A percentile compares a stretch with the other conserved stretches of the same genome.
Evolutionary conservation across 202 grass and related monocot species (phyloP).

Genomic region (Musa balbisiana): DNA sequence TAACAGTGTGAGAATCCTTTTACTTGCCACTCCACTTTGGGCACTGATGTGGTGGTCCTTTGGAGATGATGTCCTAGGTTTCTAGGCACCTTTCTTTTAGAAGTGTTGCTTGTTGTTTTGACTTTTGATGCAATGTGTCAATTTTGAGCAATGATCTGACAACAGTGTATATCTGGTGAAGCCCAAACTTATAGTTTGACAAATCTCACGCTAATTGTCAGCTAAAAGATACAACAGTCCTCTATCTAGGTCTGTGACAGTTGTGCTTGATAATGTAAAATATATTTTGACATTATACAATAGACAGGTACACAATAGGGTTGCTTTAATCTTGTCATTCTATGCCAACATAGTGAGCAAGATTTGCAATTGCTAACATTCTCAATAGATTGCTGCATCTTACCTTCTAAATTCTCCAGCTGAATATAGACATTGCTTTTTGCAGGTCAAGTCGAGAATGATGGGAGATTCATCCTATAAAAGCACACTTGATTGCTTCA

Average conservation of each 20-base stretch:
- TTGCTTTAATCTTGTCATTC: conserved; percentile 2
- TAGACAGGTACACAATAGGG: no score
- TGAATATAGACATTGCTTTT: conserved; percentile 9
- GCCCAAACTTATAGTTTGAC: neutral
- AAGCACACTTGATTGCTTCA: conserved; percentile 76
- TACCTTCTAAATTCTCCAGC: neutral
- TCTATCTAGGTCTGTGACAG: neutral
- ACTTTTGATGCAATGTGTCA: no score
- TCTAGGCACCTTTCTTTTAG: neutral
- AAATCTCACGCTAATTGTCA: neutral
- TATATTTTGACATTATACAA: neutral
- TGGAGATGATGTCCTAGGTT: neutral
- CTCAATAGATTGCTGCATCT: neutral
- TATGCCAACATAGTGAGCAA: neutral
- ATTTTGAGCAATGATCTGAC: neutral
- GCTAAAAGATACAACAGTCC: neutral
- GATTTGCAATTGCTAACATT: neutral
- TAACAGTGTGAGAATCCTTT: neutral
- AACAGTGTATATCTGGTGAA: neutral
- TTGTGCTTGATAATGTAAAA: neutral
- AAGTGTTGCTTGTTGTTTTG: neutral
- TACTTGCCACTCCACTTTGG: neutral
- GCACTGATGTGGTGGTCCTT: neutral
- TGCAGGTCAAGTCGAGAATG: conserved; percentile 96
- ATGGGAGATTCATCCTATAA: conserved; percentile 84